Evolutionary conservation across 805 yeast species (phyloP), one percentile per base, ranked within the genome.

Genomic region (Metschnikowia santaceciliae): DNA sequence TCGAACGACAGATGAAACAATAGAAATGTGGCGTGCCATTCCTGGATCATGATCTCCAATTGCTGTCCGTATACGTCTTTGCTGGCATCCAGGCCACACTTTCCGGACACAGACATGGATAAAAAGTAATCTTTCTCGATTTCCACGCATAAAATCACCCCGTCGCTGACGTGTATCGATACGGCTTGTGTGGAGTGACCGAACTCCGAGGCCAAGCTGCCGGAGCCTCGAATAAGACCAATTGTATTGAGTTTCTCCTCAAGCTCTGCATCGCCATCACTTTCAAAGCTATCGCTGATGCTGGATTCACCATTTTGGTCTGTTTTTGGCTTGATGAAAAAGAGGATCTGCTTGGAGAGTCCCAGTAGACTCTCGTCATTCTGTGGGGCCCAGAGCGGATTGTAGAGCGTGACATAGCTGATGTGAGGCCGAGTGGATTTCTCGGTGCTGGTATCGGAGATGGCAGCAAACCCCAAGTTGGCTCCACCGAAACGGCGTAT

Each of bases 191-290:
- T 42, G 4, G 46, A 19, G 11, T 48, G 30, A 15, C 54, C 56
- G 49, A 72, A 70, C 33, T 61, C 67, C 3, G 52, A 46, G 7
- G 64, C 62, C 42, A 74, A 60, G 22, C 71, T 64, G 41, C 61
- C 63, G 2, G 71, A 61, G 3, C 77, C 77, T 42, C 72, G 64
- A 8, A 71, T 57, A 15, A 74, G 53, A 0, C 78, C 77, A 8
- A 74, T 54, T 2, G 66, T 50, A 32, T 67, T 63, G 32, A 72
- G 41, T 38, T 68, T 68, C 37, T 67, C 69, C 11, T 57, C 48
- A 17, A 46, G 53, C 4, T 46, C 34, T 32, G 44, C 22, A 11
- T 26, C 35, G 3, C 17, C 20, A 4, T 32, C 32, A 23, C 33
- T 23, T 17, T 13, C 53, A 10, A 10, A 11, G 15, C 6, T 19